Evolutionary conservation across 345 rosid species (phyloP).

Genomic region (Trapa incisa): DNA sequence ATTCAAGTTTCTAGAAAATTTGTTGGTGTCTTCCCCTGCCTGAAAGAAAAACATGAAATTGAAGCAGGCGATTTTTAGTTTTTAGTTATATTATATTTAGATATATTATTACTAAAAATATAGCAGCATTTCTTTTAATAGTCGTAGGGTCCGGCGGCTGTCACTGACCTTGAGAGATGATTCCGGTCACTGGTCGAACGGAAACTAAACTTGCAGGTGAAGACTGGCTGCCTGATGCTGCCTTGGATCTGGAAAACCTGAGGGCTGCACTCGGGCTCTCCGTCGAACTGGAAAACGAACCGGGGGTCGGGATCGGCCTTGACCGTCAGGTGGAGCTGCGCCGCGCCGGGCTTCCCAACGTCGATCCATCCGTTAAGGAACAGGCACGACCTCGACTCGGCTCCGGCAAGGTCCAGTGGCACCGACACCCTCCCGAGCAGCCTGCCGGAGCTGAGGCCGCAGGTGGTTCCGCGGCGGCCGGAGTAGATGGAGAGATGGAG

Average conservation of each 20-base stretch:
- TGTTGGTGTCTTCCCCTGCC: too few relatives aligned
- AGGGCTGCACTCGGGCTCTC: constrained; percentile 94
- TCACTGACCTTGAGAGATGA: constrained; percentile 55
- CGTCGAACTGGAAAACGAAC: constrained; percentile 90
- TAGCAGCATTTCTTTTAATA: background rate
- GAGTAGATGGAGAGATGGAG: constrained; percentile 56
- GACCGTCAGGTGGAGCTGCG: constrained; percentile 62
- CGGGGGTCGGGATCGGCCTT: constrained; percentile 90
- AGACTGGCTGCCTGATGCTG: constrained; percentile 72
- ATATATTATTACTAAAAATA: background rate
- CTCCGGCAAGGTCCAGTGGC: constrained; percentile 64
- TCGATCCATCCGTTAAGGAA: constrained; percentile 70
- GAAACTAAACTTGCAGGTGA: constrained; percentile 85
- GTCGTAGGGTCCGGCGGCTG: constrained; percentile 17
- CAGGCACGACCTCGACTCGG: constrained; percentile 41
- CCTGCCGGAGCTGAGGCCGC: constrained; percentile 63
- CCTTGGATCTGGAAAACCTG: constrained; percentile 89
- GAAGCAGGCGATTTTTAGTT: too few relatives aligned
- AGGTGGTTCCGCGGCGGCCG: constrained; percentile 53
- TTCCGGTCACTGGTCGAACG: constrained; percentile 49
- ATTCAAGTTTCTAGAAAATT: too few relatives aligned
- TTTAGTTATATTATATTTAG: too few relatives aligned
- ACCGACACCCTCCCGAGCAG: constrained; percentile 55
- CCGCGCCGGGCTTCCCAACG: constrained; percentile 31
- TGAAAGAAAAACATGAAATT: too few relatives aligned